Conservation (phyloP, 495 filamentous ascomycete genomes). For the Lindgomyces ingoldianus region DNA sequence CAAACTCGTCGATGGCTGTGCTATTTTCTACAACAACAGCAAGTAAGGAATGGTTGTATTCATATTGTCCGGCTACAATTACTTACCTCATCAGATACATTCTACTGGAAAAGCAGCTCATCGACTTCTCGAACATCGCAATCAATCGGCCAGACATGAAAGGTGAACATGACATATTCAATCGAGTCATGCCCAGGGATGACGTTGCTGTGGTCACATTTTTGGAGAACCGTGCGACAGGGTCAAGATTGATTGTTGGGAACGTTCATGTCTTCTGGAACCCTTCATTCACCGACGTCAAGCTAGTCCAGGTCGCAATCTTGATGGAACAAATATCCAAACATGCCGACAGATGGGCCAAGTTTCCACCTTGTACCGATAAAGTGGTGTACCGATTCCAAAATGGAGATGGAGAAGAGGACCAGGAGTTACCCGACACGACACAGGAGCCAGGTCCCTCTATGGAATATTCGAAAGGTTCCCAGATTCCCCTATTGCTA, state of each 20-base stretch:
- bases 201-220: slow-evolving; percentile 89
- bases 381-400: slow-evolving; percentile 72
- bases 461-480: slow-evolving; percentile 75
- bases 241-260: slow-evolving; percentile 82
- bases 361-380: slow-evolving; percentile 72
- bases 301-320: slow-evolving; percentile 90
- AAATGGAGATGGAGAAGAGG: slow-evolving; percentile 56
- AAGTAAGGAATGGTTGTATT: slow-evolving; percentile 52
- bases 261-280: slow-evolving; percentile 97
- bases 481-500: slow-evolving; percentile 85
- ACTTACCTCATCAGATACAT: slow-evolving; percentile 58
- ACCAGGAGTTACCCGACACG: slow-evolving; percentile 52
- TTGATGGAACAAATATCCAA: slow-evolving; percentile 86
- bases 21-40: slow-evolving; percentile 89
- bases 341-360: slow-evolving; percentile 78
- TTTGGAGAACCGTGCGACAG: slow-evolving; percentile 85
- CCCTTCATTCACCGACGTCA: slow-evolving; percentile 84
- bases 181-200: slow-evolving; percentile 95
- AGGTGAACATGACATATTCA: slow-evolving; percentile 92
- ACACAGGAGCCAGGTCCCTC: slow-evolving; percentile 62
- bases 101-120: slow-evolving; percentile 84
- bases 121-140: slow-evolving; percentile 88
- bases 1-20: slow-evolving; percentile 87
- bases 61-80: neutral
- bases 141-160: slow-evolving; percentile 95